Evolutionary conservation across 805 yeast species (phyloP), one percentile per base, ranked within the genome.

Genomic region (Myxozyma mucilagina): DNA sequence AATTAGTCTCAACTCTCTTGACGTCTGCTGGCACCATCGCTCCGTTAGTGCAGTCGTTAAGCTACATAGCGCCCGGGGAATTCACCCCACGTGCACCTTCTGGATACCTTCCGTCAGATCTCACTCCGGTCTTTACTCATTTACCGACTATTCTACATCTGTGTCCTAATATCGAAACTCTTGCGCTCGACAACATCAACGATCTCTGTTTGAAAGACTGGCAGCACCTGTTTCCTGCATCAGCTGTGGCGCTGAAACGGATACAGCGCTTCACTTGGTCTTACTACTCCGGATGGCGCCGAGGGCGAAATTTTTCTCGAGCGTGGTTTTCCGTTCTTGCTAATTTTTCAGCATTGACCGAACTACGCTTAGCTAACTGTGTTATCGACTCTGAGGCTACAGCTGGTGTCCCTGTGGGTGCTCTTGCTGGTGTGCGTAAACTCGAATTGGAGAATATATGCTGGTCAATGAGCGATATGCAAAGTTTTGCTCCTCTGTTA

Each of bases 281-380:
- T 7, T 63, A 63, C 47, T 63, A 63, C 51, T 52, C 67, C 31
- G 67, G 67, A 38, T 63, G 67, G 67, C 61, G 67, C 2, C 67
- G 67, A 38, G 67, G 67, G 36, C 53, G 66, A 47, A 63, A 63
- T 31, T 63, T 55, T 39, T 63, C 67, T 14, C 53, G 65, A 29
- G 62, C 57, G n/a, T 63, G 62, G 61, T 63, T 53, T 48, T 32
- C 42, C 3, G 60, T 60, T 24, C 47, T 63, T 11, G 50, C 59
- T 10, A 53, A 66, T 31, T 63, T 60, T 31, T n/a, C 49, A 10
- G 31, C 51, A 7, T 57, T 63, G 18, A 45, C 48, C 10, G 55
- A 57, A 20, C 34, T 63, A 11, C 62, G 67, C 11, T 34, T 63
- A 35, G 65, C 67, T 4, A 56, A 57, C 47, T 63, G 67, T 39